A percentile compares a stretch with the other conserved stretches of the same genome.
Conservation (phyloP, 495 filamentous ascomycete genomes). For the Aspergillus taichungensis region DNA sequence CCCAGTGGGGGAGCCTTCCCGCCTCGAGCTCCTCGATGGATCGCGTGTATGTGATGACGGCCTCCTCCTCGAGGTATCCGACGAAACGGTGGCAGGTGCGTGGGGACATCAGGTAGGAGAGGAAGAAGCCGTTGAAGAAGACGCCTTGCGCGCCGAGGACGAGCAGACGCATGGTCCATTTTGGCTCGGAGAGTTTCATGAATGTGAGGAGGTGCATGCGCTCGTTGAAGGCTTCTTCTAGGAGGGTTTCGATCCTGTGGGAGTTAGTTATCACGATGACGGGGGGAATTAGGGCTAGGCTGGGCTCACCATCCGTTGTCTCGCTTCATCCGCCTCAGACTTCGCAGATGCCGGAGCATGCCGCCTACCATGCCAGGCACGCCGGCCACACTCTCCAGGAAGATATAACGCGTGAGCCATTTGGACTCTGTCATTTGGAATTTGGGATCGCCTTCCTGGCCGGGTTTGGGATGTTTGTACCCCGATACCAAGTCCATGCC, state of each 20-base stretch:
- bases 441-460: constrained; percentile 29
- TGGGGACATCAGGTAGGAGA: constrained; percentile 81
- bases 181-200: constrained; percentile 84
- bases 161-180: constrained; percentile 79
- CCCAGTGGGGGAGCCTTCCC: constrained; percentile 77
- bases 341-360: constrained; percentile 82
- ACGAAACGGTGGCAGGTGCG: constrained; percentile 92
- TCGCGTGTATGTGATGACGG: constrained; percentile 88
- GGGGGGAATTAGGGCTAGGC: not conserved
- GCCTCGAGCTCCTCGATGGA: constrained; percentile 77
- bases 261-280: not conserved
- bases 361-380: constrained; percentile 97
- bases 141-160: constrained; percentile 77
- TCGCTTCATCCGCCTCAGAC: constrained; percentile 71
- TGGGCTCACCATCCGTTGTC: constrained; percentile 79
- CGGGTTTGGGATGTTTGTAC: constrained; percentile 55
- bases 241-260: constrained; percentile 75
- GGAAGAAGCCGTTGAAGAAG: constrained; percentile 91
- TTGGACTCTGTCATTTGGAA: constrained; percentile 65
- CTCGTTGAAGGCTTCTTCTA: constrained; percentile 94
- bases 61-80: constrained; percentile 94
- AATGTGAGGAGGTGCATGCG: constrained; percentile 95
- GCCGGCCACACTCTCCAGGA: constrained; percentile 88
- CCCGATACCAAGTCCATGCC: constrained; percentile 61
- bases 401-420: constrained; percentile 79